These are phyloP conservation scores for Phyllosticta capitalensis DNA, from an alignment of 2,329 filamentous ascomycete species.

Conservation along the genomic window DNA sequence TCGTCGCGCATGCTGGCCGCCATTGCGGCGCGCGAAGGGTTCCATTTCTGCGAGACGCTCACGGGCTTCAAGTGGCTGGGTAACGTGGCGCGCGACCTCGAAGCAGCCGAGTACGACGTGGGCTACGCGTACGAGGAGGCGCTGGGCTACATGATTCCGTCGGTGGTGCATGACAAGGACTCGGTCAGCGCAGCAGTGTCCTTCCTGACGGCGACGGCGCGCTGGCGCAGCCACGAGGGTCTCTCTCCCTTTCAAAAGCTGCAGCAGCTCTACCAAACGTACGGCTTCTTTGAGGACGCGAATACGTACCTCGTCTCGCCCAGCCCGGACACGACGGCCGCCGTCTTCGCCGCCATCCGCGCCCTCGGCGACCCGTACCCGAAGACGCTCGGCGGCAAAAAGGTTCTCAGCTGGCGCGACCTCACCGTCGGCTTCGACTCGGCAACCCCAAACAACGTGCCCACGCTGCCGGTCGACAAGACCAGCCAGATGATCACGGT, in stretches of 20 bases:
- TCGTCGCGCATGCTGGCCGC: slow-evolving; percentile 53
- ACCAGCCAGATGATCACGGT: slow-evolving; percentile 56
- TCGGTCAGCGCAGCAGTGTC: slow-evolving; percentile 51
- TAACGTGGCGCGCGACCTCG: slow-evolving; percentile 46
- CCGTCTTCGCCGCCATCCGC: slow-evolving; percentile 48
- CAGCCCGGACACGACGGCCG: slow-evolving; percentile 40
- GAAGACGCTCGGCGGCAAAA: slow-evolving; percentile 40
- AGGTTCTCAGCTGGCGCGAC: slow-evolving; percentile 51
- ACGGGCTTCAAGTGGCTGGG: slow-evolving; percentile 63
- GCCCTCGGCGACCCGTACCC: slow-evolving; percentile 32
- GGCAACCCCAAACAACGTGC: slow-evolving; percentile 40
- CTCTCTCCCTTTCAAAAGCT: slow-evolving; percentile 50
- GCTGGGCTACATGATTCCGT: slow-evolving; percentile 56
- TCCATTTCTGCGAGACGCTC: slow-evolving; percentile 51
- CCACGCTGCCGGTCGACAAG: slow-evolving; percentile 46
- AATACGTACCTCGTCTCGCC: slow-evolving; percentile 57
- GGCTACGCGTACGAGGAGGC: slow-evolving; percentile 56
- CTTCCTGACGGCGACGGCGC: slow-evolving; percentile 46
- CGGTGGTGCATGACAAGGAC: slow-evolving; percentile 55
- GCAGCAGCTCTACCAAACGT: slow-evolving; percentile 46
- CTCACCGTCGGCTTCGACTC: slow-evolving; percentile 53
- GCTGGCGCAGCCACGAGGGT: slow-evolving; percentile 41
- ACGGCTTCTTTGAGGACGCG: slow-evolving; percentile 53
- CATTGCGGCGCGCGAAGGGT: slow-evolving; percentile 46
- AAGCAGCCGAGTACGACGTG: slow-evolving; percentile 40